Evolutionary conservation across 352 stramenopile species (phyloP).

Genomic region (Aphanomyces stellatus): DNA sequence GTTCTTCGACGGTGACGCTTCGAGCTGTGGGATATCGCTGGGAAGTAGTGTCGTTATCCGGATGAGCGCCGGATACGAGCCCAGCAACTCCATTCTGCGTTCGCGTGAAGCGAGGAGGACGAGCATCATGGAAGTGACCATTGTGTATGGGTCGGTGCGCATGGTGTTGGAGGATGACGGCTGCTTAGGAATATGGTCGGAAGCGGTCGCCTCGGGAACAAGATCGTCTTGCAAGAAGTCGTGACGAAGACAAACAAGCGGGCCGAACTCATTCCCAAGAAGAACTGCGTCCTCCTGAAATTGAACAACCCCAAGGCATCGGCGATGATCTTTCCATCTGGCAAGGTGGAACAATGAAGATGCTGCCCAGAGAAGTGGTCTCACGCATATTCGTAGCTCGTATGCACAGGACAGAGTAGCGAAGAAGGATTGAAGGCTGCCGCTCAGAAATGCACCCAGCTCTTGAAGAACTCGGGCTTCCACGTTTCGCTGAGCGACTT

Average conservation of each 20-base stretch:
- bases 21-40: too few relatives aligned
- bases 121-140: slow-evolving; percentile 14
- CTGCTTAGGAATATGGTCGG: slow-evolving; percentile 19
- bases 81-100: neutral
- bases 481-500: slow-evolving; percentile 83
- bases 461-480: slow-evolving; percentile 83
- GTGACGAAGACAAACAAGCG: slow-evolving; percentile 63
- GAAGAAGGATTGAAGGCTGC: slow-evolving; percentile 69
- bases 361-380: neutral
- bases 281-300: slow-evolving; percentile 83
- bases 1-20: too few relatives aligned
- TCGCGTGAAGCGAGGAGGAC: neutral
- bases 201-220: slow-evolving; percentile 13
- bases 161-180: neutral
- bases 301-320: slow-evolving; percentile 52
- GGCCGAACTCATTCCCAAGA: slow-evolving; percentile 74
- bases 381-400: slow-evolving; percentile 27
- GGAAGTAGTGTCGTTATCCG: neutral
- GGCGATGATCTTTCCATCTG: slow-evolving; percentile 78
- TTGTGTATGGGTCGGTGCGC: slow-evolving; percentile 7
- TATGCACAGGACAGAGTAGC: slow-evolving; percentile 61
- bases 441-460: slow-evolving; percentile 68
- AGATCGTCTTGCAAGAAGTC: slow-evolving; percentile 16
- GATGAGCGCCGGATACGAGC: neutral
- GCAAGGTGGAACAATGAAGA: slow-evolving; percentile 32